These are phyloP conservation scores for Wickerhamomyces canadensis DNA, from an alignment of 805 yeast genomes.

Conservation along the genomic window DNA sequence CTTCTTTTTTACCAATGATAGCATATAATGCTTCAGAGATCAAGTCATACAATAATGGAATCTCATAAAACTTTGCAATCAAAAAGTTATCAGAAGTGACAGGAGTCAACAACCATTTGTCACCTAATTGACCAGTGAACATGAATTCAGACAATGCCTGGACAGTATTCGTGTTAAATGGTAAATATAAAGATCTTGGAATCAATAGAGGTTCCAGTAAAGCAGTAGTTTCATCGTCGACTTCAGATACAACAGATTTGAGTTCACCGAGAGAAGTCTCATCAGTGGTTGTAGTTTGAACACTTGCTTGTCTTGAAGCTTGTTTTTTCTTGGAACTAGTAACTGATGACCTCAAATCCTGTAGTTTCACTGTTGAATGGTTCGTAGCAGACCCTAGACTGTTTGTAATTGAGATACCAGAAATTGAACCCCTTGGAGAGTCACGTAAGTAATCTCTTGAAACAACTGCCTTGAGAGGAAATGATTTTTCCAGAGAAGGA, in stretches of 20 bases:
- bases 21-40: conserved; percentile 66
- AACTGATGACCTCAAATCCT: conserved; percentile 16
- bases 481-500: conserved; percentile 23
- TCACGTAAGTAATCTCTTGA: conserved; percentile 19
- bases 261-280: conserved; percentile 11
- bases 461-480: conserved; percentile 6
- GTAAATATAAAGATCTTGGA: conserved; percentile 66
- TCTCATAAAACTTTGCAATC: conserved; percentile 58
- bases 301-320: conserved; percentile 16
- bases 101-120: conserved; percentile 68
- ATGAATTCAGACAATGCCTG: conserved; percentile 66
- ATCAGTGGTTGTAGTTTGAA: conserved; percentile 12
- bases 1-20: conserved; percentile 63
- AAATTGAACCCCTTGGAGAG: conserved; percentile 46
- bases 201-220: conserved; percentile 55
- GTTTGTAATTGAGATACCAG: conserved; percentile 19
- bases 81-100: conserved; percentile 59
- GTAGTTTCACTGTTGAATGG: conserved; percentile 12
- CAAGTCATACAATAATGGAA: conserved; percentile 66
- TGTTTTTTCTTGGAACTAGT: conserved; percentile 14
- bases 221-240: conserved; percentile 12
- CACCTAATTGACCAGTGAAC: conserved; percentile 75
- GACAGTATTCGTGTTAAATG: conserved; percentile 56
- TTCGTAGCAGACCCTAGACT: background rate
- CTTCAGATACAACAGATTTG: conserved; percentile 7